Base-by-base conservation (phyloP, 164 flowering plant genomes). In the Protea cynaroides region DNA sequence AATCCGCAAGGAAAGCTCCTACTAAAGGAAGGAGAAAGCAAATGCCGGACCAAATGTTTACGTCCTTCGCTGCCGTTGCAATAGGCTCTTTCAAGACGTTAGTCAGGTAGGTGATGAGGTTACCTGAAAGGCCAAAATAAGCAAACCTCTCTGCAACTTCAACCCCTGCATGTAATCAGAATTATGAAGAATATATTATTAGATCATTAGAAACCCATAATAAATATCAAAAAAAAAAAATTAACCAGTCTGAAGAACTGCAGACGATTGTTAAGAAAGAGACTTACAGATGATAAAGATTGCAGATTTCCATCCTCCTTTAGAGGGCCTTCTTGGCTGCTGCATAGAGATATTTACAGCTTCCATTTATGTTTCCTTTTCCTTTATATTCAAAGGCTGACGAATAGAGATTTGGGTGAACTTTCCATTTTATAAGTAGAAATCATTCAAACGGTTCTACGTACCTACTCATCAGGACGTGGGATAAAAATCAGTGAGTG, bases 101-200 rank as follows among this genome's bases (percentile, higher is more conserved):
- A 0, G 84, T 87, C 8, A 87, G 77, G 70, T 81, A 87, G 17
- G 25, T 75, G 56, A 87, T 74, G 21, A 87, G 79, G 56, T 84
- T 87, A 1, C 78, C 78, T 0, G 78, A 49, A 29, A 84, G 63
- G 0, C 90, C 90, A 34, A 66, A 83, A 68, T 59, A 87, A 0
- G 88, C 82, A 62, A 85, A 80, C 22, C 88, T 25, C 77, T 84
- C 84, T 0, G 84, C 87, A 65, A 83, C 66, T 69, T 86, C 94
- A 40, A 87, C 87, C 55, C 76, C 94, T n/a, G n/a, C n/a, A n/a
- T 87, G 69, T n/a, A n/a, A n/a, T n/a, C n/a, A n/a, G n/a, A n/a
- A n/a, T n/a, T n/a, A n/a, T n/a, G n/a, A n/a, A n/a, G n/a, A n/a
- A n/a, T n/a, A n/a, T n/a, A n/a, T n/a, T 29, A 29, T 29, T 29